Base-by-base conservation (phyloP, 2,329 filamentous ascomycete genomes). In the Cladosporium sp. region DNA sequence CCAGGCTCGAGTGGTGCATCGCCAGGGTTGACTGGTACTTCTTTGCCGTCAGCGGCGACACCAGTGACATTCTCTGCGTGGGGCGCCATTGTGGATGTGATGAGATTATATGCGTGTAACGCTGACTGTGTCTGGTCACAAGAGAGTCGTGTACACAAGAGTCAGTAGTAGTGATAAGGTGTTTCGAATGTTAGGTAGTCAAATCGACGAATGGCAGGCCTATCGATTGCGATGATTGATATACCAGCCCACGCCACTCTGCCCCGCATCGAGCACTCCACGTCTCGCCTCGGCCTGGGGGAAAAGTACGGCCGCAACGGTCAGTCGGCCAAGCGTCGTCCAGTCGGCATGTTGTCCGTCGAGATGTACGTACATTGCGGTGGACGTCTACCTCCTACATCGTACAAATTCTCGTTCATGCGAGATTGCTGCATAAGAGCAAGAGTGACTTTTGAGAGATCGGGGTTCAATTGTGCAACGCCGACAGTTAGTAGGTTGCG, bases 1-100 rank as follows among this genome's bases (percentile, higher is more conserved):
- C 69, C 70, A 11, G 70, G 70, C 59, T 72, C 70, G 7, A 66
- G 63, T 14, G 70, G 69, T 2, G 66, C 67, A 40, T 67, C 58
- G 37, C 69, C 70, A 11, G 62, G 59, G 60, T 70, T 72, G 17
- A 68, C 67, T 19, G 67, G 64, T n/a, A 64, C 65, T 5, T 50
- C 62, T 25, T 65, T 40, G 59, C 70, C 69, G 56, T 69, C 64
- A 55, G 63, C 55, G 17, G 66, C 60, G n/a, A 60, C 42, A 34
- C 60, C 66, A 17, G 52, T 59, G 25, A 59, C 30, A 38, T 65
- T 63, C 59, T 69, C 64, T 63, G 69, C 69, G 62, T 72, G 69
- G 17, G 70, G 70, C 58, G 70, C 68, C 70, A 72, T 72, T 22
- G 20, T 58, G 36, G n/a, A 36, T 50, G 14, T 50, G 30, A 28